A percentile compares a stretch with the other conserved stretches of the same genome.
phyloP scores from a whole-genome alignment of 352 stramenopile species.

The Phytophthora melonis region DNA sequence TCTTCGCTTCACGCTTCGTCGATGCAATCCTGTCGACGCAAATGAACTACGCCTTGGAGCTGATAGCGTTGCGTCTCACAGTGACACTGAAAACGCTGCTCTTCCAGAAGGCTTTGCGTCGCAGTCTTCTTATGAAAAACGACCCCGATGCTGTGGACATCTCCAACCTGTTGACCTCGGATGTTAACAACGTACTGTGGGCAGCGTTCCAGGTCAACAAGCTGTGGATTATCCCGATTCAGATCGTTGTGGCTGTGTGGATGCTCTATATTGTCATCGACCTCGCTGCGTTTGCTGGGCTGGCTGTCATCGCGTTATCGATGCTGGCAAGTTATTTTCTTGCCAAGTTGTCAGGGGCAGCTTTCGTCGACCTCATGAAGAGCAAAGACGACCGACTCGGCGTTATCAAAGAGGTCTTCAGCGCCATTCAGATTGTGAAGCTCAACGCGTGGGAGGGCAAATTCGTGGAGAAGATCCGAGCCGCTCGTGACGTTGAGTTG shows the following conservation, averaged over 20 bases:
- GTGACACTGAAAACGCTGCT: constrained; percentile 55
- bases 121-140: constrained; percentile 24
- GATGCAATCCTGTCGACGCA: constrained; percentile 44
- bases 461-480: constrained; percentile 82
- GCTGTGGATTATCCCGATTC: constrained; percentile 57
- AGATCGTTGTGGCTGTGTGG: constrained; percentile 43
- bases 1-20: constrained; percentile 49
- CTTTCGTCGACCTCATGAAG: constrained; percentile 86
- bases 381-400: constrained; percentile 91
- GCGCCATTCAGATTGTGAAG: constrained; percentile 96
- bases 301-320: constrained; percentile 42
- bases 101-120: constrained; percentile 54
- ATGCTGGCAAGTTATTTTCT: constrained; percentile 67
- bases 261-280: constrained; percentile 59
- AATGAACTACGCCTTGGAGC: constrained; percentile 37
- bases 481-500: constrained; percentile 82
- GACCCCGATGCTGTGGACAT: constrained; percentile 67
- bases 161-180: constrained; percentile 93
- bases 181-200: constrained; percentile 72
- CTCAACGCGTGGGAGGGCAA: constrained; percentile 93
- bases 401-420: constrained; percentile 92
- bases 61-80: constrained; percentile 43
- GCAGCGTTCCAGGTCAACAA: constrained; percentile 54
- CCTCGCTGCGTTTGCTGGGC: constrained; percentile 52
- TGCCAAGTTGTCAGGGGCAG: constrained; percentile 46